These are phyloP conservation scores for Candida hungchunana DNA, from an alignment of 805 yeast genomes.

Conservation along the genomic window DNA sequence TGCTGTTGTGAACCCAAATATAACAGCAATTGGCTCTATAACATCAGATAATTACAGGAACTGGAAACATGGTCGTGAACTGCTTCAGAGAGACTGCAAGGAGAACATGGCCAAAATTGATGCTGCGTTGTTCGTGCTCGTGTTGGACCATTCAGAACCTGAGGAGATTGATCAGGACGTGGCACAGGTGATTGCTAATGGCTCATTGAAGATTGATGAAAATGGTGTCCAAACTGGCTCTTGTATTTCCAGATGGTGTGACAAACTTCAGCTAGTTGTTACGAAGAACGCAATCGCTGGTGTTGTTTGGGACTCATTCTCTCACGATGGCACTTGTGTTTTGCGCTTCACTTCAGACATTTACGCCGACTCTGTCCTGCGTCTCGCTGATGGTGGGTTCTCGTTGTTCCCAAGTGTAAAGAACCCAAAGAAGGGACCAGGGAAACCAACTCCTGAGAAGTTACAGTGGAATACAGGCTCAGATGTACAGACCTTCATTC, in stretches of 20 bases:
- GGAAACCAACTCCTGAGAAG: conserved; percentile 23
- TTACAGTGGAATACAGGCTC: conserved; percentile 35
- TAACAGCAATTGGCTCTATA: conserved; percentile 74
- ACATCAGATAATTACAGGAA: conserved; percentile 82
- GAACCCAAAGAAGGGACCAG: conserved; percentile 10
- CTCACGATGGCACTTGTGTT: conserved; percentile 92
- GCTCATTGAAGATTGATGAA: conserved; percentile 66
- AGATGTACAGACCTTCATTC: conserved; percentile 40
- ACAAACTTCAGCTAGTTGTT: conserved; percentile 74
- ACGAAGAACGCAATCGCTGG: conserved; percentile 87
- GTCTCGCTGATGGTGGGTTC: conserved; percentile 71
- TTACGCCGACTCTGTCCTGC: conserved; percentile 81
- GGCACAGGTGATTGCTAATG: conserved; percentile 72
- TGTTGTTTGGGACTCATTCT: conserved; percentile 84
- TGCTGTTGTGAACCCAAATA: conserved; percentile 55
- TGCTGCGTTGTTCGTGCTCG: conserved; percentile 73
- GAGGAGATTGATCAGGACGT: conserved; percentile 40
- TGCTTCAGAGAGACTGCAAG: conserved; percentile 36
- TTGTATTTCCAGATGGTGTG: conserved; percentile 93
- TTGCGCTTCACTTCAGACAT: conserved; percentile 83
- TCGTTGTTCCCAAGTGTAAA: conserved; percentile 36
- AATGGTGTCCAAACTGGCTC: conserved; percentile 85
- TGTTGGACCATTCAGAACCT: conserved; percentile 70
- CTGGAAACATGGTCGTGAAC: conserved; percentile 73
- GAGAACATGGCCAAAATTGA: conserved; percentile 49